phyloP scores from a whole-genome alignment of 805 yeast genomes.

The Candida railenensis region DNA sequence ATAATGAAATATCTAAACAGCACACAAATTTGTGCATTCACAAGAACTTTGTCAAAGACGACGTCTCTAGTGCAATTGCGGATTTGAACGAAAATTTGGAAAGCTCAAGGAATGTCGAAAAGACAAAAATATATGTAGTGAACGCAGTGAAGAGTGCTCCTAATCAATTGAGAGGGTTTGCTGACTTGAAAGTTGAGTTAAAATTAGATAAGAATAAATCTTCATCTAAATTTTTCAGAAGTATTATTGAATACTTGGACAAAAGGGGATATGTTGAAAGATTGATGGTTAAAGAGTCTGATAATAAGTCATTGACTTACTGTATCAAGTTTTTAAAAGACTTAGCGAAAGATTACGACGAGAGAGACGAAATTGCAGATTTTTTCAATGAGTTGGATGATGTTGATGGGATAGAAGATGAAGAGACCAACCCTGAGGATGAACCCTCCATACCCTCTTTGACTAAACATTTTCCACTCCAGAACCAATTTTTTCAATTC shows the following conservation, averaged over 20 bases:
- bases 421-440: constrained; percentile 4
- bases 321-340: constrained; percentile 43
- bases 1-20: constrained; percentile 39
- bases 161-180: constrained; percentile 55
- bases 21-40: constrained; percentile 56
- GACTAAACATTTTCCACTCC: constrained; percentile 61
- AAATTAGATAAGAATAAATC: constrained; percentile 43
- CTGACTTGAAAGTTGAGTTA: constrained; percentile 61
- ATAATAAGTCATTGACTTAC: constrained; percentile 30
- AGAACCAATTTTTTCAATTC: constrained; percentile 58
- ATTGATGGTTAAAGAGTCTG: constrained; percentile 45
- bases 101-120: constrained; percentile 25
- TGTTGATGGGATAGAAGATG: constrained; percentile 21
- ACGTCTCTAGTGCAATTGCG: constrained; percentile 19
- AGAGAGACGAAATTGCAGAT: constrained; percentile 37
- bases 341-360: constrained; percentile 47
- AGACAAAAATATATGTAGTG: constrained; percentile 39
- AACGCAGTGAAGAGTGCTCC: constrained; percentile 56
- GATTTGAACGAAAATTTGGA: constrained; percentile 24
- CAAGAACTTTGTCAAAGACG: constrained; percentile 39
- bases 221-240: constrained; percentile 46
- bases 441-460: constrained; percentile 25
- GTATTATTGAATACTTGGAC: constrained; percentile 46
- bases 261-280: constrained; percentile 47
- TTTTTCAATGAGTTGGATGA: constrained; percentile 15